Evolutionary conservation across 176 grass and related monocot species (phyloP), one percentile per base, ranked within the genome.

Genomic region (Calamus simplicifolius): DNA sequence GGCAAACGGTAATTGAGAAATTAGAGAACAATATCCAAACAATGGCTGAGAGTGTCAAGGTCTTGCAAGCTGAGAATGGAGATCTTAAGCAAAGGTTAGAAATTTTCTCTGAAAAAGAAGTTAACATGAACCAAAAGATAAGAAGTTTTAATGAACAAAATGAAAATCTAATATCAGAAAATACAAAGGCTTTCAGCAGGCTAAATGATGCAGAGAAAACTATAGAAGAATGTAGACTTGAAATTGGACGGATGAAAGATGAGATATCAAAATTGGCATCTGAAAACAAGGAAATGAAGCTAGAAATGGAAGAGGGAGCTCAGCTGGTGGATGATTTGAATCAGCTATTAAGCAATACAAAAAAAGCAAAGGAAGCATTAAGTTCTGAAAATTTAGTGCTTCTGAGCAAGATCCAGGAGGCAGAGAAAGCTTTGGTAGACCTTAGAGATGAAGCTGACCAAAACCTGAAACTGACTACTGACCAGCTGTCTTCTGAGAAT

Each of bases 321-420:
- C 62, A 73, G 8, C 63, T 83, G 76, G 73, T 89, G 73, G 69
- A 60, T 61, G 26, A 77, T 69, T 49, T 96, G 74, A 86, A 79
- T 25, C 58, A 63, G 60, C 55, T 81, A 73, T 25, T 84, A 17
- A 78, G 59, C 62, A 73, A 85, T 51, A 35, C 77, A 75, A 79
- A 79, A 69, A 79, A 57, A 6, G 83, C 90, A 62, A 87, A 82
- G 60, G 91, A 87, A 82, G 16, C 67, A 43, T 51, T 67, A 17
- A 21, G 17, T 31, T 27, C 13, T 49, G 48, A 68, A 19, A 68
- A 54, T n/a, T 19, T 38, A 19, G 7, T 55, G 23, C 38, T 49
- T 58, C 23, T 49, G 19, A 50, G 21, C 29, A 59, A 58, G 55
- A 50, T 70, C 27, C 13, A 57, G 8, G 53, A 48, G 19, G 10